Evolutionary conservation across 2,329 filamentous ascomycete species (phyloP).

Genomic region (Colletotrichum gigasporum): DNA sequence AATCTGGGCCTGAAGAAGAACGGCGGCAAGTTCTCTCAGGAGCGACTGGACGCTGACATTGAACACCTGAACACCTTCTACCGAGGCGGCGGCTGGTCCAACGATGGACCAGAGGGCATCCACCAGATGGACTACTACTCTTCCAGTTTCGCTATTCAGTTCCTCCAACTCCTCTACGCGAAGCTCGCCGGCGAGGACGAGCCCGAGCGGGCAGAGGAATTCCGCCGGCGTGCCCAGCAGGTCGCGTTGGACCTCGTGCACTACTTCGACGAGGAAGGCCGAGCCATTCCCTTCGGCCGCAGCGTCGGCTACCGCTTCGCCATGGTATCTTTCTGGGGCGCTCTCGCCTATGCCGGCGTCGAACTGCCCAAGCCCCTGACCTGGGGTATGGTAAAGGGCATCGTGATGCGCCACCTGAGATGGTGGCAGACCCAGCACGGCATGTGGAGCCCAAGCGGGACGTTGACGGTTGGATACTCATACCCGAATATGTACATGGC

Average conservation of each 20-base stretch:
- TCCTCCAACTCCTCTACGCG: slow-evolving; percentile 79
- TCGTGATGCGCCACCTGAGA: slow-evolving; percentile 76
- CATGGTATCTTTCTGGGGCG: slow-evolving; percentile 86
- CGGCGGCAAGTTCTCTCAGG: slow-evolving; percentile 74
- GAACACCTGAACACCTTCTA: slow-evolving; percentile 84
- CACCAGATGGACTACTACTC: slow-evolving; percentile 90
- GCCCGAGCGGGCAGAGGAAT: slow-evolving; percentile 72
- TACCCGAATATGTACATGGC: slow-evolving; percentile 86
- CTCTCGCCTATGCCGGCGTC: slow-evolving; percentile 78
- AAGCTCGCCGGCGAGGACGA: slow-evolving; percentile 76
- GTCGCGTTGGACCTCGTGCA: slow-evolving; percentile 78
- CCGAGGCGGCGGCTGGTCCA: slow-evolving; percentile 83
- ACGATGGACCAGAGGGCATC: slow-evolving; percentile 81
- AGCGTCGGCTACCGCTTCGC: slow-evolving; percentile 85
- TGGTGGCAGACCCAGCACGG: slow-evolving; percentile 83
- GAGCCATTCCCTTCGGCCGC: slow-evolving; percentile 80
- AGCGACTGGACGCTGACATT: slow-evolving; percentile 78
- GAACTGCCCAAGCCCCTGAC: slow-evolving; percentile 76
- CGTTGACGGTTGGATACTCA: slow-evolving; percentile 78
- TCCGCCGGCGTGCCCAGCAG: slow-evolving; percentile 72
- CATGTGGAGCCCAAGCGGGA: slow-evolving; percentile 80
- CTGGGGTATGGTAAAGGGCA: slow-evolving; percentile 82
- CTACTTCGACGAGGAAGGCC: slow-evolving; percentile 78
- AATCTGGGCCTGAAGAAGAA: slow-evolving; percentile 82
- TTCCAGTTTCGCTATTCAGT: slow-evolving; percentile 84